Evolutionary conservation across 2,329 filamentous ascomycete species (phyloP).

Genomic region (Penicillium paneum): DNA sequence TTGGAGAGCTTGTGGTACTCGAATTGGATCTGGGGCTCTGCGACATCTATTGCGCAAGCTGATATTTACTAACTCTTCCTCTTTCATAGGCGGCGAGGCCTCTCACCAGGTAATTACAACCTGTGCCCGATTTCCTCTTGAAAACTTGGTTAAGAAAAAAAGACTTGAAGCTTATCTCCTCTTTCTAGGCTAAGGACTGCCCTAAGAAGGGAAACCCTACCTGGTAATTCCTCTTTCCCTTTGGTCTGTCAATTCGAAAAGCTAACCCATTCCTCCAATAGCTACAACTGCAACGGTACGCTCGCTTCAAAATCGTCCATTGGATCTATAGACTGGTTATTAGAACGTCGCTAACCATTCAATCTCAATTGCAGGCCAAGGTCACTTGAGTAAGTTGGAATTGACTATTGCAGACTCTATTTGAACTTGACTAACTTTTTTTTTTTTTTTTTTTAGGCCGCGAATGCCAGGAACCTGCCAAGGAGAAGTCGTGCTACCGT

Average conservation of each 20-base stretch:
- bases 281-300: conserved; percentile 79
- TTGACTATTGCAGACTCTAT: conserved; percentile 1
- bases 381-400: conserved; percentile 69
- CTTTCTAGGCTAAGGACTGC: conserved; percentile 71
- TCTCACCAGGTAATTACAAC: conserved; percentile 66
- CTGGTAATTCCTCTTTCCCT: conserved; percentile 57
- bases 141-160: background rate
- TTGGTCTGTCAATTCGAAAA: background rate
- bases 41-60: background rate
- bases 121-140: background rate
- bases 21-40: background rate
- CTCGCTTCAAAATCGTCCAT: conserved; percentile 7
- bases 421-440: conserved; percentile 14
- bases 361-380: conserved; percentile 49
- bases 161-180: conserved; percentile 20
- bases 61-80: conserved; percentile 20
- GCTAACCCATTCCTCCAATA: conserved; percentile 31
- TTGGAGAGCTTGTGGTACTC: background rate
- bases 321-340: conserved; percentile 9
- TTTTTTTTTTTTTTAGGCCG: too few relatives aligned
- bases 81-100: conserved; percentile 62
- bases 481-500: conserved; percentile 70
- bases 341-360: conserved; percentile 26
- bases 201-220: conserved; percentile 78
- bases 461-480: conserved; percentile 84